phyloP scores from a whole-genome alignment of 176 grass and related monocot genomes.

The Raddia guianensis region DNA sequence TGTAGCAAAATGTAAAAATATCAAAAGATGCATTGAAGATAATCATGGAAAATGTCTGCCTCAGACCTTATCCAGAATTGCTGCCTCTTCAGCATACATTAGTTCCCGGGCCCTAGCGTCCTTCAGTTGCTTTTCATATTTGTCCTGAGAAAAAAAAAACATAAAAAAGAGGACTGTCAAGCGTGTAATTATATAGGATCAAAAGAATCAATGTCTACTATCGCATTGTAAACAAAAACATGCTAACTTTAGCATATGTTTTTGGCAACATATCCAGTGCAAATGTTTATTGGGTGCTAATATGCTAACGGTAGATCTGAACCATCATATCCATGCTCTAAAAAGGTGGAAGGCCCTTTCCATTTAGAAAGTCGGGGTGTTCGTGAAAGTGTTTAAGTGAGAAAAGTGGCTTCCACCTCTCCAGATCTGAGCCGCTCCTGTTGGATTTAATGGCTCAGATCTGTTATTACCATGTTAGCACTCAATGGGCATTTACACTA shows the following conservation, averaged over 20 bases:
- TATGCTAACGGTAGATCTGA: too few species aligned
- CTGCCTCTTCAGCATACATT: constrained; percentile 85
- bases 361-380: too few species aligned
- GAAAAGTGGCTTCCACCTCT: too few species aligned
- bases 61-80: constrained; percentile 85
- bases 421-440: too few species aligned
- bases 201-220: constrained; percentile 10
- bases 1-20: constrained; percentile 25
- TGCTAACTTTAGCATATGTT: not conserved
- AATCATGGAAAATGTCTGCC: not conserved
- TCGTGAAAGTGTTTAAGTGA: too few species aligned
- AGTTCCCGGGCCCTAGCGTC: constrained; percentile 78
- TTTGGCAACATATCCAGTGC: too few species aligned
- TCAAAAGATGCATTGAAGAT: not conserved
- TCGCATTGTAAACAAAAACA: constrained; percentile 1
- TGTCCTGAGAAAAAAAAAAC: constrained; percentile 62
- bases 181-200: not conserved
- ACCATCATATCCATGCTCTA: too few species aligned
- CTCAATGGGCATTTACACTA: too few species aligned
- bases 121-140: constrained; percentile 93
- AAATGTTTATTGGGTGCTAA: too few species aligned
- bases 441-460: too few species aligned
- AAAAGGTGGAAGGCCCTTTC: too few species aligned
- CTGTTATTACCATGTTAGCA: too few species aligned
- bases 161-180: constrained; percentile 2